Base-by-base conservation (phyloP, 140 eudicot genomes). In the Bidens hawaiensis region DNA sequence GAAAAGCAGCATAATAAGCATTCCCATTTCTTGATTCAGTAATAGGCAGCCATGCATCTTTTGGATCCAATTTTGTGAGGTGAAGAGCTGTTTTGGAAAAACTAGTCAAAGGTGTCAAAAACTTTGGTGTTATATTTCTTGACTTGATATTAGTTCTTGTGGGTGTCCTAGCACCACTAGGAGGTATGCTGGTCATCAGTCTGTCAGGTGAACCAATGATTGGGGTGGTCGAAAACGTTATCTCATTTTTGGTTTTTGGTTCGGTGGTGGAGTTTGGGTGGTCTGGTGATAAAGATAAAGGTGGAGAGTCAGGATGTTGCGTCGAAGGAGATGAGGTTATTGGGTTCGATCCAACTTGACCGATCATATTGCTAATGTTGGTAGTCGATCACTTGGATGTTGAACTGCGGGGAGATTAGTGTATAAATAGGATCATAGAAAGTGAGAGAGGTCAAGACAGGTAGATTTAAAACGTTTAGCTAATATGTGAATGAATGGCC, bases 11-110 rank as follows among this genome's bases (percentile, higher is more conserved):
- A 28, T 63, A 63, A 6, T 26, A 46, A 63, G 69, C 58, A 63
- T 63, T 63, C 27, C 69, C 69, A 46, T 63, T 63, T 46, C 69
- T 46, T 11, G 69, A 63, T 28, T 63, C 69, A 16, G 69, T 63
- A 16, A 63, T 63, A 10, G 69, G 69, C 26, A 63, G 28, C 69
- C 69, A 63, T 0, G 69, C 69, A 17, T 63, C 69, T 9, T 16
- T 28, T 28, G 69, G 69, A 10, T 63, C 57, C 18, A 63, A 13
- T 18, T 63, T 63, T 1, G 69, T 63, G 54, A 62, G 40, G 25
- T 52, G 48, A 51, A 66, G 25, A 33, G 62, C 71, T 10, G 27
- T 51, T 36, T 8, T 66, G n/a, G 58, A 33, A 3, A 57, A 57
- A 51, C 71, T 66, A 21, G 51, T 13, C 52, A 66, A 51, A 22